Percentiles rank a stretch among this genome's conserved stretches.
These are phyloP conservation scores for Skeletonema marinoi DNA, from an alignment of 108 stramenopile genomes.

Conservation along the genomic window DNA sequence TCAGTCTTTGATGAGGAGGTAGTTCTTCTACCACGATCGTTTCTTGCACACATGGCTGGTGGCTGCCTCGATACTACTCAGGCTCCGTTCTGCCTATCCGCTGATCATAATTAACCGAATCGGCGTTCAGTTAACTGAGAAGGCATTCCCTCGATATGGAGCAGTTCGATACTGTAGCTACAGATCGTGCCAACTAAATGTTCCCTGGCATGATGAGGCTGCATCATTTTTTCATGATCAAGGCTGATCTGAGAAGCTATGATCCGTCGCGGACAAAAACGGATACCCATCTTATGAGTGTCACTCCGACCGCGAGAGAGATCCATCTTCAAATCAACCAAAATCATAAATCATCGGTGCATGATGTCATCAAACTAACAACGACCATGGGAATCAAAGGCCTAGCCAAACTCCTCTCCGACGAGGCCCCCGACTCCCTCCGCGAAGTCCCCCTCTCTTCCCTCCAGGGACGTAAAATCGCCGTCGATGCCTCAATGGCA, in stretches of 20 bases:
- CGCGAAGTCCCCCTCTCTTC: constrained; percentile 90
- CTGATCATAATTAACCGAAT: too few relatives aligned
- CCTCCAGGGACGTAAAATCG: constrained; percentile 95
- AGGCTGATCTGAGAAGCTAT: too few relatives aligned
- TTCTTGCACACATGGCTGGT: background rate
- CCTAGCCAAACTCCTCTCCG: constrained; percentile 93
- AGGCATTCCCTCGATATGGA: too few relatives aligned
- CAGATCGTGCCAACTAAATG: too few relatives aligned
- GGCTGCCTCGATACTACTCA: background rate
- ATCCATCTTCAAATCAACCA: background rate
- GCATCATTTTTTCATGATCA: too few relatives aligned
- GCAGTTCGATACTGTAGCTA: too few relatives aligned
- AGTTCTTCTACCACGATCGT: background rate
- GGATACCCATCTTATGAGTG: background rate
- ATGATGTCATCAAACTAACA: background rate
- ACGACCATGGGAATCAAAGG: constrained; percentile 95
- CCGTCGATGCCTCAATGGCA: constrained; percentile 98
- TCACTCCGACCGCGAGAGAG: background rate
- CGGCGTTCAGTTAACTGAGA: too few relatives aligned
- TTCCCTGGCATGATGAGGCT: too few relatives aligned
- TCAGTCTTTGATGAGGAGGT: background rate
- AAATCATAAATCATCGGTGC: background rate
- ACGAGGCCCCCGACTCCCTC: constrained; percentile 95
- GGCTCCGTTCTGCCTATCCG: too few relatives aligned
- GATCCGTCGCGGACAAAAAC: too few relatives aligned